Evolutionary conservation across 805 yeast genomes (phyloP).

Genomic region (Vanderwaltozyma polyspora): DNA sequence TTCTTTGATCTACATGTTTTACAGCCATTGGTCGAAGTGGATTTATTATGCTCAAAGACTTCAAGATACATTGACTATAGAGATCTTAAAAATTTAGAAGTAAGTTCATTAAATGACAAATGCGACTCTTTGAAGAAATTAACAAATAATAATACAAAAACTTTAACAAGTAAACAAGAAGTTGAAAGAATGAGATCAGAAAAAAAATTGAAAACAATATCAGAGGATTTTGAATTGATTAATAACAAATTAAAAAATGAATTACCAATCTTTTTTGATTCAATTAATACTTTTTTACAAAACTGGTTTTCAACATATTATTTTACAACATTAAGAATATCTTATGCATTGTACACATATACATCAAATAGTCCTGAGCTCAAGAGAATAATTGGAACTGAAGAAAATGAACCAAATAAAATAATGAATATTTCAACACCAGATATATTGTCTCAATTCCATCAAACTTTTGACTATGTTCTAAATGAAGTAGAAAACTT

Average conservation of each 20-base stretch:
- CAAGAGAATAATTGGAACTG: constrained; percentile 5
- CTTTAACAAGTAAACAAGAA: constrained; percentile 5
- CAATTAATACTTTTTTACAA: constrained; percentile 6
- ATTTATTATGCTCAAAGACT: constrained; percentile 5
- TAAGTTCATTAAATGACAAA: constrained; percentile 4
- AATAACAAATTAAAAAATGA: constrained; percentile 10
- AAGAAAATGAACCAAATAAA: not conserved
- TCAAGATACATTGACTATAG: constrained; percentile 1
- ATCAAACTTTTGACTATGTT: constrained; percentile 5
- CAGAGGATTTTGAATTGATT: constrained; percentile 9
- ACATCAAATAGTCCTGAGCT: constrained; percentile 11
- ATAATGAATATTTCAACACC: not conserved
- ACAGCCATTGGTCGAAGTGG: constrained; percentile 7
- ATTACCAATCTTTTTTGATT: constrained; percentile 5
- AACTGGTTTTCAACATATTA: constrained; percentile 15
- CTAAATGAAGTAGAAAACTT: constrained; percentile 4
- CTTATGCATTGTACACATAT: constrained; percentile 12
- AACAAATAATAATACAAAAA: constrained; percentile 2
- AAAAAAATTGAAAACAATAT: not conserved
- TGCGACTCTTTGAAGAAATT: constrained; percentile 2
- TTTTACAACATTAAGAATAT: constrained; percentile 12
- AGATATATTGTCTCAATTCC: constrained; percentile 5
- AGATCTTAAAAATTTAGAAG: constrained; percentile 3
- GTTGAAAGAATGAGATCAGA: constrained; percentile 3
- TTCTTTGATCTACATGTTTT: constrained; percentile 11